These are phyloP conservation scores for Clathrospora elynae DNA, from an alignment of 2,329 filamentous ascomycete genomes.

Conservation along the genomic window DNA sequence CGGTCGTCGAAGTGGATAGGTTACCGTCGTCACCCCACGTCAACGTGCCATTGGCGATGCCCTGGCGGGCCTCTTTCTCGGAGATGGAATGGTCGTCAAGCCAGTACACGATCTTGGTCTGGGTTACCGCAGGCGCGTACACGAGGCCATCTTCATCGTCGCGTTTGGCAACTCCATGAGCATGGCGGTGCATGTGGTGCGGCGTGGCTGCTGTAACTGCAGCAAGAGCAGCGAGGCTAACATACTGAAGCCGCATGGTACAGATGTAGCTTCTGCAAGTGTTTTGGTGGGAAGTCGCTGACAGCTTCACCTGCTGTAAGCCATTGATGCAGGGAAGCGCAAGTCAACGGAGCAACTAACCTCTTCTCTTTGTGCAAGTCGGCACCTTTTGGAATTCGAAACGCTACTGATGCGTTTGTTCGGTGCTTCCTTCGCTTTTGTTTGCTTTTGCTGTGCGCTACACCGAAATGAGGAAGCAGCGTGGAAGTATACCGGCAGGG, in stretches of 20 bases:
- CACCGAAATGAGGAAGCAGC: constrained; percentile 25
- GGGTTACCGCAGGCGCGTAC: constrained; percentile 60
- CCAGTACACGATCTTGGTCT: constrained; percentile 72
- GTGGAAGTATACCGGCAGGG: constrained; percentile 27
- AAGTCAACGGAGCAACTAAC: constrained; percentile 8
- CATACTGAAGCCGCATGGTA: constrained; percentile 45
- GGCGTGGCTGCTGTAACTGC: constrained; percentile 61
- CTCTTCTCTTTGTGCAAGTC: constrained; percentile 7
- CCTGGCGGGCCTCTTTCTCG: constrained; percentile 68
- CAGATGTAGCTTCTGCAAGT: constrained; percentile 10
- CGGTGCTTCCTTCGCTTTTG: constrained; percentile 10
- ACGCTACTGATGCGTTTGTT: neutral
- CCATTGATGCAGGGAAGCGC: constrained; percentile 7
- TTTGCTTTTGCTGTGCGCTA: constrained; percentile 15
- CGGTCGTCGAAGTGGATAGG: constrained; percentile 38
- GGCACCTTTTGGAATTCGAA: neutral
- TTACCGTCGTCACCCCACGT: constrained; percentile 68
- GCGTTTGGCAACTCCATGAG: constrained; percentile 52
- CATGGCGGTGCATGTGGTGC: constrained; percentile 62
- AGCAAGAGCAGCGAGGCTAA: constrained; percentile 51
- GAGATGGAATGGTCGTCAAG: constrained; percentile 68
- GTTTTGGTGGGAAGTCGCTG: constrained; percentile 3
- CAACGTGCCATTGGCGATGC: constrained; percentile 70
- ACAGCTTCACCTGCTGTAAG: constrained; percentile 11
- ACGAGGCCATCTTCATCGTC: constrained; percentile 55